These are phyloP conservation scores for Epichloe typhina DNA, from an alignment of 2,329 filamentous ascomycete genomes.

Conservation along the genomic window DNA sequence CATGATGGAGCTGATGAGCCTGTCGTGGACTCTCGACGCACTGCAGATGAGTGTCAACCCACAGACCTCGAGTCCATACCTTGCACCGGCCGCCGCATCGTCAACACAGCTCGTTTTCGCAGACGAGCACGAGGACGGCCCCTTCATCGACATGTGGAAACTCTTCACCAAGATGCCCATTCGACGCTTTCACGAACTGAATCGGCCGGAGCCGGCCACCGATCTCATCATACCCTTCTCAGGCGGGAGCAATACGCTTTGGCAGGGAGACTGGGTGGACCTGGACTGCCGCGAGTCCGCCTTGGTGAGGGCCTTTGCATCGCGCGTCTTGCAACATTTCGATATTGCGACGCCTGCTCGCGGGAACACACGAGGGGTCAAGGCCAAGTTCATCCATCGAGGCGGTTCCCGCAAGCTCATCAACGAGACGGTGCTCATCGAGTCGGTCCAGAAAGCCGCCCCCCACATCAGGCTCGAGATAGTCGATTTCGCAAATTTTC, in stretches of 20 bases:
- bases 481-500: constrained; percentile 25
- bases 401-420: constrained; percentile 17
- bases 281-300: constrained; percentile 16
- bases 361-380: constrained; percentile 4
- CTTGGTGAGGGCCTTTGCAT: constrained; percentile 16
- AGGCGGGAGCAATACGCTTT: constrained; percentile 27
- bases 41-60: constrained; percentile 15
- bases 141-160: constrained; percentile 24
- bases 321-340: constrained; percentile 19
- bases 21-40: constrained; percentile 20
- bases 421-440: constrained; percentile 16
- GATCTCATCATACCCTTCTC: constrained; percentile 27
- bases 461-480: constrained; percentile 18
- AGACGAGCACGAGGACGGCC: constrained; percentile 20
- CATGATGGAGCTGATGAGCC: constrained; percentile 22
- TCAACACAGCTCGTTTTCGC: constrained; percentile 22
- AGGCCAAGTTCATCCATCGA: constrained; percentile 25
- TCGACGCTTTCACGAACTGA: constrained; percentile 16
- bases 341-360: constrained; percentile 6
- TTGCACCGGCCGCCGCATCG: constrained; percentile 9
- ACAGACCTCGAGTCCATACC: constrained; percentile 9
- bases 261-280: constrained; percentile 26
- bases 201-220: constrained; percentile 4
- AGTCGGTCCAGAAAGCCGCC: constrained; percentile 11
- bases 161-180: constrained; percentile 19